These are phyloP conservation scores for Coemansia furcata DNA, from an alignment of 192 early-diverging fungal species.

Conservation along the genomic window DNA sequence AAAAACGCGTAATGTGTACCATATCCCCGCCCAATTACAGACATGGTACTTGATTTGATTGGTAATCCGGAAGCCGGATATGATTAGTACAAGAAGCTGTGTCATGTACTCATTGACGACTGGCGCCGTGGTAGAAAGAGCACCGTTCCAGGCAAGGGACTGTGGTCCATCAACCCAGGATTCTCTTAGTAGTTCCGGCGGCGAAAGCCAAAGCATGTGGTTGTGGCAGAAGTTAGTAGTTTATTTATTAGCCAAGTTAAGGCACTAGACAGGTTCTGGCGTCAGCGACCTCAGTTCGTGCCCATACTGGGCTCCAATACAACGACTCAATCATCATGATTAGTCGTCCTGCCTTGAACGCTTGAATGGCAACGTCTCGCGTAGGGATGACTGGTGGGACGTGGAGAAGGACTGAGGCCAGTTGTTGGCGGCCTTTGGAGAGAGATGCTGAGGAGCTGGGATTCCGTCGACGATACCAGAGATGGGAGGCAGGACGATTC, in stretches of 20 bases:
- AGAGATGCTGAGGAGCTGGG: background rate
- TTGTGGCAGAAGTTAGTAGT: too few species aligned
- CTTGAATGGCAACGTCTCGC: slow-evolving; percentile 34
- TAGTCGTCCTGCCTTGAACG: slow-evolving; percentile 9
- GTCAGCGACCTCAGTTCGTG: too few species aligned
- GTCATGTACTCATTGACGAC: too few species aligned
- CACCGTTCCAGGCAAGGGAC: too few species aligned
- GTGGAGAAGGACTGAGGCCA: background rate
- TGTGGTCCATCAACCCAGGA: too few species aligned
- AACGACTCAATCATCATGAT: background rate
- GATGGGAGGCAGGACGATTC: slow-evolving; percentile 30
- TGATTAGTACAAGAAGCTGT: too few species aligned
- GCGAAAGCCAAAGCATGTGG: too few species aligned
- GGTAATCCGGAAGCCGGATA: background rate
- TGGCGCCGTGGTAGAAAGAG: too few species aligned
- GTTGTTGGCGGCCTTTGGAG: background rate
- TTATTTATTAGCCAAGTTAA: too few species aligned
- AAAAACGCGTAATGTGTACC: background rate
- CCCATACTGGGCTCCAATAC: too few species aligned
- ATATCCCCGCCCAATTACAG: background rate
- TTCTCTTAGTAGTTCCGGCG: too few species aligned
- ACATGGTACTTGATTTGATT: background rate
- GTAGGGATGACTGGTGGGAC: slow-evolving; percentile 31
- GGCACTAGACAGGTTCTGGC: too few species aligned
- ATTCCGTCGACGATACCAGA: slow-evolving; percentile 22